Evolutionary conservation across 2,329 filamentous ascomycete genomes (phyloP), one percentile per base, ranked within the genome.

Genomic region (Fusarium secorum): DNA sequence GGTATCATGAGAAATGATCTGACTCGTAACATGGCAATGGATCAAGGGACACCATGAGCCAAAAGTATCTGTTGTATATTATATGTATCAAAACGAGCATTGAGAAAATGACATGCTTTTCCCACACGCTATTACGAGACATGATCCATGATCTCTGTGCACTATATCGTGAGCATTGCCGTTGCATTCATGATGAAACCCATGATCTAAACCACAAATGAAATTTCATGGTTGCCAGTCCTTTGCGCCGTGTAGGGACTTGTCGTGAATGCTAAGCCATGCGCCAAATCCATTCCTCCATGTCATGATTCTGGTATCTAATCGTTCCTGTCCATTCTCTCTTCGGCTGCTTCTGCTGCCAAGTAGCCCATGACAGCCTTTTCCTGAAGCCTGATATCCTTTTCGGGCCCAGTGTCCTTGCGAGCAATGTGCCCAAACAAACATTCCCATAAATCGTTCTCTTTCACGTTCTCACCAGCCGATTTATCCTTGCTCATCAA

Each of bases 361-460:
- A 87, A 72, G 59, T 85, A 83, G 28, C 80, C 77, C 75, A 79
- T 79, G 20, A 83, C 80, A 1, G 77, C 79, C 46, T 77, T 74
- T 52, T 82, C 79, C 30, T 79, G 75, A 18, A 78, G 39, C 17
- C 75, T 73, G 7, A 72, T 77, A 35, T 80, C 79, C 8, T 61
- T 57, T 57, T 70, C 63, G 7, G 59, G 59, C 38, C 55, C 60
- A 26, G 74, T 38, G 78, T 76, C 64, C n/a, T 44, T 69, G 26
- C 79, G 80, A 38, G 78, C 77, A 20, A 85, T 85, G 52, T 83
- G 81, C 1, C 93, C 92, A 84, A 98, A 98, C 3, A 98, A 82
- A 80, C 95, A 98, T 69, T 89, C 88, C 95, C 95, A 98, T 45
- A 98, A 78, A 78, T 98, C 95, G 17, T 89, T 87, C 69, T 91